phyloP scores from a whole-genome alignment of 345 rosid species.

The Cochlearia excelsa region DNA sequence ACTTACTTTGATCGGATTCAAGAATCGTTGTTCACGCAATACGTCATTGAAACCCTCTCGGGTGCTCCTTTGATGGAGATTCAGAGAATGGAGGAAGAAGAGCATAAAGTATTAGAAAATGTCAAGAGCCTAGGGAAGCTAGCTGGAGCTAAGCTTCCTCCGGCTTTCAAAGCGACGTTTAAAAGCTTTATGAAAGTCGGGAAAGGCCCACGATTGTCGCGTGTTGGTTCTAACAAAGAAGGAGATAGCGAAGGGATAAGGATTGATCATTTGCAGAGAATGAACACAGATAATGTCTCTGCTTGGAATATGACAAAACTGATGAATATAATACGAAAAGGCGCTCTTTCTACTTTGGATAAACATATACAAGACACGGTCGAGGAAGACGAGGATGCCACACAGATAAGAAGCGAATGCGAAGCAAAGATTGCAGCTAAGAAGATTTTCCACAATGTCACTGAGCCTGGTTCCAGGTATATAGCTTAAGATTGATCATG shows the following conservation, averaged over 20 bases:
- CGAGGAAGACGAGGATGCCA: slow-evolving; percentile 31
- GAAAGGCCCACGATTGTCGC: too few relatives aligned
- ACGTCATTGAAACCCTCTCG: slow-evolving; percentile 54
- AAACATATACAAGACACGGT: too few relatives aligned
- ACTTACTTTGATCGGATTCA: slow-evolving; percentile 72
- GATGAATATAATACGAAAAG: slow-evolving; percentile 52
- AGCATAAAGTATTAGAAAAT: slow-evolving; percentile 32
- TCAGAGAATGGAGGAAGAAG: slow-evolving; percentile 46
- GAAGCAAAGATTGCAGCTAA: slow-evolving; percentile 44
- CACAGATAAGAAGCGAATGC: slow-evolving; percentile 49
- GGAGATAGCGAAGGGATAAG: too few relatives aligned
- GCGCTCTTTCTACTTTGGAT: slow-evolving; percentile 7
- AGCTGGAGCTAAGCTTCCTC: slow-evolving; percentile 43
- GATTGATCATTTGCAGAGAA: not conserved
- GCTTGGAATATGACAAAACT: slow-evolving; percentile 74
- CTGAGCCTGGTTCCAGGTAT: slow-evolving; percentile 43
- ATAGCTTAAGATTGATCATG: not conserved
- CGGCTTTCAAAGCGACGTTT: slow-evolving; percentile 1
- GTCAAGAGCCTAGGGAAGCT: slow-evolving; percentile 39
- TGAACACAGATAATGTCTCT: slow-evolving; percentile 55
- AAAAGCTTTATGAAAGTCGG: too few relatives aligned
- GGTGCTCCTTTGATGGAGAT: slow-evolving; percentile 62
- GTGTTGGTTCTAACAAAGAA: too few relatives aligned
- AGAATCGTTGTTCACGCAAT: slow-evolving; percentile 61
- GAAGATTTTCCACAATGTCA: slow-evolving; percentile 28